Evolutionary conservation across 176 grass and related monocot genomes (phyloP), one percentile per base, ranked within the genome.

Genomic region (Panicum miliaceum): DNA sequence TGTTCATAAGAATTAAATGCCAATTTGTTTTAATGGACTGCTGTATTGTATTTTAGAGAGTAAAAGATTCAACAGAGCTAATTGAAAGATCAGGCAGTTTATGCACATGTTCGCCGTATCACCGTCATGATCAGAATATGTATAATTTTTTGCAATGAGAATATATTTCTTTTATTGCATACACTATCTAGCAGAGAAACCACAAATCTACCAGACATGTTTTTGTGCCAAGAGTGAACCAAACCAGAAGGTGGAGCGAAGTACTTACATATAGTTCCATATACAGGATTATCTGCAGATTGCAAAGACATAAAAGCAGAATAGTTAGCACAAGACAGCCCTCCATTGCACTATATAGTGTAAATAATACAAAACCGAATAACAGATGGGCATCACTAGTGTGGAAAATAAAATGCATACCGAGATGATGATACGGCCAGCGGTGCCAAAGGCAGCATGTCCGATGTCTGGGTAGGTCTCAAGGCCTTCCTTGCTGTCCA

Each of bases 201-300:
- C 13, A 27, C 45, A 15, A 48, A 48, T 50, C 42, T 16, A 71
- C 27, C n/a, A 16, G 12, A 71, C 68, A 47, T 45, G 69, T 47
- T 72, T 68, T 68, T 66, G 23, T 64, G 68, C 12, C 11, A 46
- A 71, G 68, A 47, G 13, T 19, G 23, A 72, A 72, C 43, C 13
- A 50, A 72, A 50, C 43, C 41, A 23, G 59, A 1, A 43, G 35
- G 19, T 37, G 69, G 41, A 36, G 53, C 26, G 19, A 63, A 25
- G 61, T 84, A 94, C 96, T 95, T 93, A 98, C 96, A 83, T 98
- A 98, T 13, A 98, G 76, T 78, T 98, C 96, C 73, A 92, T 59
- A 37, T 98, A 98, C 5, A 98, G 87, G 12, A 95, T 88, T 88
- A 98, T 89, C 96, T 95, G 93, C 83, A 95, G 66, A 63, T 51